Evolutionary conservation across 305 asterid genomes (phyloP), one percentile per base, ranked within the genome.

Genomic region (Andrographis paniculata): DNA sequence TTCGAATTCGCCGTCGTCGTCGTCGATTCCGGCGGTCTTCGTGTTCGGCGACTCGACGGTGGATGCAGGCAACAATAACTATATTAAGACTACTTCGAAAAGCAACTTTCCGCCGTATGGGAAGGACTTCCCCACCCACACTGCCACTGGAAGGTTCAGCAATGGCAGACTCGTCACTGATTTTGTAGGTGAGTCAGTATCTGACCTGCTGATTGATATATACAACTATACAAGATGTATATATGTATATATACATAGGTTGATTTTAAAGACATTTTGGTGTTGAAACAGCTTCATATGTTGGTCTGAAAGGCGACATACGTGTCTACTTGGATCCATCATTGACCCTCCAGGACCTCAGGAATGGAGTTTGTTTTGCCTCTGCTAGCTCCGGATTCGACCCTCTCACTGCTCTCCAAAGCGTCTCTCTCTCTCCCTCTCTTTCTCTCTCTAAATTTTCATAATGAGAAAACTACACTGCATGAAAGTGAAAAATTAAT

Each of bases 1-100:
- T 10, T 2, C 33, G 33, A 10, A 10, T 10, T 6, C n/a, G 13
- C 4, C 38, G 38, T 9, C 38, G 38, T 7, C 27, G 19, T 19
- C 45, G 14, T 56, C 77, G 3, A 5, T 73, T 30, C 52, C 85
- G 0, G 73, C 88, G 0, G 0, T 70, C 2, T 66, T 73, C 9
- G 68, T 77, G 9, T 77, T 84, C 37, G 94, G 94, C 20, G 92
- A 84, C 47, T 84, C 95, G 8, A 73, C 82, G 1, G 93, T 81
- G 10, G 93, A 85, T 55, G 23, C 93, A 1, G 95, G 95, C 48
- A 85, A 84, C 72, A 85, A 85, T 49, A 65, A 85, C 47, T 78
- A 55, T 62, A 56, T 71, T 6, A 0, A 17, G 2, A 78, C 87
- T 9, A 1, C 38, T 13, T 12, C 42, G 7, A 64, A 23, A 45